These are phyloP conservation scores for Candida montana DNA, from an alignment of 805 yeast genomes.

Conservation along the genomic window DNA sequence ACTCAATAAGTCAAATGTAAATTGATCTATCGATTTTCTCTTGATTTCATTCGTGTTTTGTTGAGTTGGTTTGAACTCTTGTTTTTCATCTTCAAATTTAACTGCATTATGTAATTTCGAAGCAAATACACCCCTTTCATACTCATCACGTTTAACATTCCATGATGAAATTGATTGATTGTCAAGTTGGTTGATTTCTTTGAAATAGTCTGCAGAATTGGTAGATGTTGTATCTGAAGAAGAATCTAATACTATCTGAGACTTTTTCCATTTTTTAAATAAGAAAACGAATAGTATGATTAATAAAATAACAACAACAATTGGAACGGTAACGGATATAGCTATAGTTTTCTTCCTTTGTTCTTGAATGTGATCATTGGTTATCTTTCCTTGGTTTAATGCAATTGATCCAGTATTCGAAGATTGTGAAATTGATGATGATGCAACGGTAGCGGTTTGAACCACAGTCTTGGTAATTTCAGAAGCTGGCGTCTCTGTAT, in stretches of 20 bases:
- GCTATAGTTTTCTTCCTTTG: slow-evolving; percentile 6
- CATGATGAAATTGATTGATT: slow-evolving; percentile 22
- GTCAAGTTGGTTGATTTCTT: slow-evolving; percentile 19
- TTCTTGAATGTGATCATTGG: not conserved
- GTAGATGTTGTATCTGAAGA: slow-evolving; percentile 8
- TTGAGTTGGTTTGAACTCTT: not conserved
- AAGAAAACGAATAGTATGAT: slow-evolving; percentile 5
- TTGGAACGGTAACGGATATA: slow-evolving; percentile 24
- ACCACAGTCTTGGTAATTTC: not conserved
- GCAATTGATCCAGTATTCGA: not conserved
- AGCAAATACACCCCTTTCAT: slow-evolving; percentile 6
- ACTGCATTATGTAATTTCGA: not conserved
- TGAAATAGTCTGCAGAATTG: slow-evolving; percentile 15
- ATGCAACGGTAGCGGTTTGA: not conserved
- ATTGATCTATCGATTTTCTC: slow-evolving; percentile 7
- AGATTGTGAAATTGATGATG: not conserved
- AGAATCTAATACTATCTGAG: not conserved
- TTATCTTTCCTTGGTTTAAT: not conserved
- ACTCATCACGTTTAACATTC: slow-evolving; percentile 22
- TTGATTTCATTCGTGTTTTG: not conserved
- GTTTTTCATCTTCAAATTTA: not conserved
- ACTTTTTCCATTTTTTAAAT: slow-evolving; percentile 10
- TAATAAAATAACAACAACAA: slow-evolving; percentile 16
- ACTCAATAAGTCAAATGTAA: slow-evolving; percentile 7
- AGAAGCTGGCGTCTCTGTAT: not conserved